Conservation (phyloP, 1,139 yeast genomes). For the Yamadazyma dushanensis region DNA sequence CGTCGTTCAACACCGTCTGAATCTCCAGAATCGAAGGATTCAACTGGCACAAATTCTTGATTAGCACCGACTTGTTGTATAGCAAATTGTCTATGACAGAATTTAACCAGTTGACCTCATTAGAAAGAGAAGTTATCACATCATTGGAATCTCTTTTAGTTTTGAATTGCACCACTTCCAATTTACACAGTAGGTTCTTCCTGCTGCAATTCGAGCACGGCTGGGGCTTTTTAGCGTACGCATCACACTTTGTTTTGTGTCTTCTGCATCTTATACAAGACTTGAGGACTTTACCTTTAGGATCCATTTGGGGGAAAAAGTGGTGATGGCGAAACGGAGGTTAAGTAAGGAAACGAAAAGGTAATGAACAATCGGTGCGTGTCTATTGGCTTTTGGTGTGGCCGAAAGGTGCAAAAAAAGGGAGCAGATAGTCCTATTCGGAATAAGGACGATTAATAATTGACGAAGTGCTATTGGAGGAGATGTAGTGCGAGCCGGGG, state of each 20-base stretch:
- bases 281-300: conserved; percentile 36
- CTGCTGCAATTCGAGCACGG: conserved; percentile 61
- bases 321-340: background rate
- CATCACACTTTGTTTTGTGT: conserved; percentile 68
- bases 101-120: conserved; percentile 30
- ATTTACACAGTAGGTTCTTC: conserved; percentile 50
- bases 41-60: conserved; percentile 11
- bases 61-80: conserved; percentile 11
- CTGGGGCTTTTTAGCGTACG: conserved; percentile 46
- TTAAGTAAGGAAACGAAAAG: background rate
- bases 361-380: background rate
- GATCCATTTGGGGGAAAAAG: conserved; percentile 3
- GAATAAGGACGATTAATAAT: conserved; percentile 1
- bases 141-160: conserved; percentile 27
- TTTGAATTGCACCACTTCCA: conserved; percentile 39
- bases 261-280: conserved; percentile 65
- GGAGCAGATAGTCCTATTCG: conserved; percentile 1
- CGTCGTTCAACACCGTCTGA: conserved; percentile 24
- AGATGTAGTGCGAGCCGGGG: no score
- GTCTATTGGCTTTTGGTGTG: background rate
- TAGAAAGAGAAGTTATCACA: conserved; percentile 33
- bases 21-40: conserved; percentile 30
- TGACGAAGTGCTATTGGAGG: background rate
- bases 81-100: conserved; percentile 23
- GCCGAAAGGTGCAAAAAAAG: conserved; percentile 1